Conservation (phyloP, 2,329 filamentous ascomycete species). For the Passalora sequoiae region DNA sequence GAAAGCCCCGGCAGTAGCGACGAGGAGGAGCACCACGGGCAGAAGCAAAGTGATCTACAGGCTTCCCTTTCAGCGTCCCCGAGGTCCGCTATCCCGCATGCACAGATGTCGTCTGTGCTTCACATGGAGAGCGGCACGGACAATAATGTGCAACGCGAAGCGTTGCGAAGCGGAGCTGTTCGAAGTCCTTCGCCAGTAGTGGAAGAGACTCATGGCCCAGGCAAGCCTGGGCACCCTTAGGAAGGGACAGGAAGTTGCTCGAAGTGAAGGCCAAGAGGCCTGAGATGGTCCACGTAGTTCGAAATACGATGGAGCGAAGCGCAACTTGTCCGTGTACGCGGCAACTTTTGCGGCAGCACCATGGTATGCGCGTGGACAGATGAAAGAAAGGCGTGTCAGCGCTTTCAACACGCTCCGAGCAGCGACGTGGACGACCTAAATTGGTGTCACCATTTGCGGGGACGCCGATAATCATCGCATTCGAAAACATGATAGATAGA, state of each 20-base stretch:
- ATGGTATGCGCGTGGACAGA: no score
- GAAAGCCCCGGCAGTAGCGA: constrained; percentile 31
- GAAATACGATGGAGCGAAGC: no score
- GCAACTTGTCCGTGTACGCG: no score
- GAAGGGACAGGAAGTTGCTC: background rate
- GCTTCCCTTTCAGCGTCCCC: constrained; percentile 25
- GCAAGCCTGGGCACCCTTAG: constrained; percentile 26
- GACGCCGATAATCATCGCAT: background rate
- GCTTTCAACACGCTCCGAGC: no score
- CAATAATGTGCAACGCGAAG: constrained; percentile 22
- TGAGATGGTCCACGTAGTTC: no score
- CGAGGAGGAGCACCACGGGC: constrained; percentile 37
- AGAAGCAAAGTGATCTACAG: constrained; percentile 23
- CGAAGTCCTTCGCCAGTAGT: constrained; percentile 27
- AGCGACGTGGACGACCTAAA: no score
- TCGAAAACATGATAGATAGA: constrained; percentile 5
- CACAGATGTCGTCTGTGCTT: constrained; percentile 23
- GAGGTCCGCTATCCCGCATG: constrained; percentile 22
- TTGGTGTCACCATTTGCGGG: no score
- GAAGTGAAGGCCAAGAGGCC: background rate
- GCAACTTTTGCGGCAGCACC: no score
- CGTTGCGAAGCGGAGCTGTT: constrained; percentile 28
- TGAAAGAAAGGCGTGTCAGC: no score
- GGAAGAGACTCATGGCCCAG: constrained; percentile 22
- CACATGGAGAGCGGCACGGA: constrained; percentile 22